These are phyloP conservation scores for Annulohypoxylon truncatum DNA, from an alignment of 2,329 filamentous ascomycete species.

Conservation along the genomic window DNA sequence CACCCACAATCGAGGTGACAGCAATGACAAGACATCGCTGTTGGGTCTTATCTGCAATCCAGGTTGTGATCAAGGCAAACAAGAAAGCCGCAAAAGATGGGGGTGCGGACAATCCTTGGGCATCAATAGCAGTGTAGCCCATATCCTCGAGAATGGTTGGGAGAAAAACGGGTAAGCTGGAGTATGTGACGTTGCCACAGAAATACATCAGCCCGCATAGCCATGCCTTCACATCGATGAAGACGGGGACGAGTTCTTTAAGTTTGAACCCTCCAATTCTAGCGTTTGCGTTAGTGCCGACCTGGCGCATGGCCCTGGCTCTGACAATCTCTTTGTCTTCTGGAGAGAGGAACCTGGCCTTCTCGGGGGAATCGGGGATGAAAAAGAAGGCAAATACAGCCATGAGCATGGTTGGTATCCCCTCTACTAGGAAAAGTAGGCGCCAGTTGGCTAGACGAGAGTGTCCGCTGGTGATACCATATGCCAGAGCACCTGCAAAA, in stretches of 20 bases:
- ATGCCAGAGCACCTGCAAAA: slow-evolving; percentile 83
- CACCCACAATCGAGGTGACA: slow-evolving; percentile 40
- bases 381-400: slow-evolving; percentile 77
- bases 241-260: slow-evolving; percentile 66
- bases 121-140: slow-evolving; percentile 66
- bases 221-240: slow-evolving; percentile 76
- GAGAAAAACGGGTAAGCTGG: slow-evolving; percentile 86
- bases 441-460: slow-evolving; percentile 83
- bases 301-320: slow-evolving; percentile 69
- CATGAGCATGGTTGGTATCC: slow-evolving; percentile 82
- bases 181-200: slow-evolving; percentile 87
- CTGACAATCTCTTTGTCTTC: slow-evolving; percentile 77
- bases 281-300: slow-evolving; percentile 50
- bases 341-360: slow-evolving; percentile 69
- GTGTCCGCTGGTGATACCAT: slow-evolving; percentile 78
- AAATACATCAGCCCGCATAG: slow-evolving; percentile 87
- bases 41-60: slow-evolving; percentile 45
- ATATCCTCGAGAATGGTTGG: slow-evolving; percentile 82
- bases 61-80: slow-evolving; percentile 44
- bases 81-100: slow-evolving; percentile 46
- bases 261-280: slow-evolving; percentile 61
- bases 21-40: slow-evolving; percentile 45
- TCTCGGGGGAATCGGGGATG: slow-evolving; percentile 80
- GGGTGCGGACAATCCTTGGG: slow-evolving; percentile 45
- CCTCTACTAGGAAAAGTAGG: slow-evolving; percentile 84